Base-by-base conservation (phyloP, 2,329 filamentous ascomycete species). In the Cadophora malorum region DNA sequence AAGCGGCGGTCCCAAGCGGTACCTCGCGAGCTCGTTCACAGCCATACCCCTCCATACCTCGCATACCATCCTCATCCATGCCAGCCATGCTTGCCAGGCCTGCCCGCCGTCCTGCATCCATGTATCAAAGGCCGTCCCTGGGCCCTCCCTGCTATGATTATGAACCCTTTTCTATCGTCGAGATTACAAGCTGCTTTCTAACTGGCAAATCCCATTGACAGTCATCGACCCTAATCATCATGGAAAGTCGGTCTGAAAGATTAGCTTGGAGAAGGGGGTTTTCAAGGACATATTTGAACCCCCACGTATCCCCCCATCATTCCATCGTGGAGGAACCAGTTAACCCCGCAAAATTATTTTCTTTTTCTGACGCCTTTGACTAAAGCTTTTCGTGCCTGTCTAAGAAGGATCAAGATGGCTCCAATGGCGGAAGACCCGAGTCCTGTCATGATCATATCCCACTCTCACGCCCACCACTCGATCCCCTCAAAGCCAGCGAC, bases 401-500 rank as follows among this genome's bases (percentile, higher is more conserved):
- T 63, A 28, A 63, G 28, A 62, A 49, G 41, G 38, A 50, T 35
- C 23, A 63, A 56, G 21, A 68, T 68, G 67, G 67, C 67, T 60
- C 67, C 67, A 63, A 66, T 64, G 61, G 67, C 67, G 31, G 67
- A 68, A 50, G 67, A 65, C 21, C 63, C 58, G 61, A 63, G 47
- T 68, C 63, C 63, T 45, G 41, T 63, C 61, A 63, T 41, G 33
- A 28, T 58, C 21, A 31, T 23, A 60, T 62, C 56, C 31, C 50
- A 49, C 33, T 59, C 63, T 21, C 53, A 31, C 61, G 53, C 53
- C 53, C 58, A 23, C 53, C 61, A 25, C 52, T n/a, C 60, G 47
- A 25, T 61, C 50, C 67, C 63, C 19, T 63, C 67, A 14, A 68
- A 68, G 45, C 33, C 59, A 31, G 35, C 35, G 14, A 59, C 33